Evolutionary conservation across 768 basidiomycete genomes (phyloP).

Genomic region (Suillus decipiens): DNA sequence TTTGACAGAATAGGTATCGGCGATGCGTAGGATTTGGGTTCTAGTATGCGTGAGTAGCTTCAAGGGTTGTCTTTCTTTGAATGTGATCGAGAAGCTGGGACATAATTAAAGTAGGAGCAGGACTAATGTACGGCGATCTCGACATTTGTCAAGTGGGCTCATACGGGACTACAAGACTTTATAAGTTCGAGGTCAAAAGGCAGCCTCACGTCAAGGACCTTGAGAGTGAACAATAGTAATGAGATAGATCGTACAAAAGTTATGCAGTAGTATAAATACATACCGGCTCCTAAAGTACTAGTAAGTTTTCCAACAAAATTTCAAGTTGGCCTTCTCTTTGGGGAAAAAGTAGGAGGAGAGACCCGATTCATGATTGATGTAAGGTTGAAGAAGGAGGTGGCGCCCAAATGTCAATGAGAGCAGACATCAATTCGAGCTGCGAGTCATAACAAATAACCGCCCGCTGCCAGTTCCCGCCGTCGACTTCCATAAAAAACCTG

Average conservation of each 20-base stretch:
- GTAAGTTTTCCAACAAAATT: background rate
- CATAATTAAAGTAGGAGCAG: conserved; percentile 19
- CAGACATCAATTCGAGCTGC: background rate
- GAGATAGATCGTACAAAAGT: too few relatives aligned
- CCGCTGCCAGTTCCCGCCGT: background rate
- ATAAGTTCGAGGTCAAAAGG: too few relatives aligned
- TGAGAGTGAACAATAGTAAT: too few relatives aligned
- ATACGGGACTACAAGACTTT: background rate
- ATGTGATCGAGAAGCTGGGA: conserved; percentile 17
- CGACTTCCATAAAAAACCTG: conserved; percentile 32
- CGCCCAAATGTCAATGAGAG: background rate
- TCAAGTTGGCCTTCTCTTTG: too few relatives aligned
- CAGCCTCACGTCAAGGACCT: too few relatives aligned
- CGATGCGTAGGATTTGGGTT: conserved; percentile 16
- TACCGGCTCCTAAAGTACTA: background rate
- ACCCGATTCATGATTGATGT: background rate
- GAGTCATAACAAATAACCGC: background rate
- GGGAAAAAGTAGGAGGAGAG: background rate
- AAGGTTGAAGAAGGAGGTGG: background rate
- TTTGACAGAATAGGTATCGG: background rate
- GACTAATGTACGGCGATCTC: background rate
- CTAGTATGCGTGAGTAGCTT: conserved; percentile 15
- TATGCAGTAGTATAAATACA: too few relatives aligned
- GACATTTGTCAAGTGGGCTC: background rate
- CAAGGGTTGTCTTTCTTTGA: background rate